Evolutionary conservation across 768 basidiomycete genomes (phyloP), one percentile per base, ranked within the genome.

Genomic region (Obba rivulosa): DNA sequence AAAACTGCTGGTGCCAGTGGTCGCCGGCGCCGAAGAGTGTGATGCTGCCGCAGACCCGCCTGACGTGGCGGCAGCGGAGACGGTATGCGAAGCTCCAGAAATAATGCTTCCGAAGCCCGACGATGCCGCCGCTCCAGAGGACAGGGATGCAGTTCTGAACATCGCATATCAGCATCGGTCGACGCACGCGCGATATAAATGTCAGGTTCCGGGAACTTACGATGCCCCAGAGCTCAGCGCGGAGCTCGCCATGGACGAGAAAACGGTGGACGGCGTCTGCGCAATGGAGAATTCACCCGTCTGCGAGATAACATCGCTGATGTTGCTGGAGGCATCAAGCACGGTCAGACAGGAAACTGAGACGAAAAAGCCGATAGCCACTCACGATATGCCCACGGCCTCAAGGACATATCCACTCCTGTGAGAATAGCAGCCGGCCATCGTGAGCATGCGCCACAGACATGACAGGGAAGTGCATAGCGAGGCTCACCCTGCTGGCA

Each of bases 401-500:
- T 72, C 42, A 0, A 85, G 21, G 5, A 69, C 70, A 59, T 85
- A 85, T 8, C 10, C 22, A 35, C 35, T 41, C 38, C 11, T 2
- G 24, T 39, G 51, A 34, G 24, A 16, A 22, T 36, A 8, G 8
- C 5, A 10, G 40, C 2, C 24, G 18, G 18, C 8, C 8, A 36
- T 20, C 18, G 18, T 18, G 20, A 45, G 43, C 24, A 44, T 11
- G 16, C 28, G 34, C 28, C 34, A 38, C 38, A 1, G 22, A 8
- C 4, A 28, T 22, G 8, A 3, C n/a, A 13, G 8, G 41, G 51
- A 28, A 57, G 39, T 7, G 25, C 11, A 4, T 8, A n/a, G 25
- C 8, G 40, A 23, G 16, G 62, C 77, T 36, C 55, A 84, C 83
- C 65, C 67, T 9, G 47, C 51, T 8, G 75, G 74, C 22, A 85